Conservation (phyloP, 345 rosid species). For the Corchorus capsularis region DNA sequence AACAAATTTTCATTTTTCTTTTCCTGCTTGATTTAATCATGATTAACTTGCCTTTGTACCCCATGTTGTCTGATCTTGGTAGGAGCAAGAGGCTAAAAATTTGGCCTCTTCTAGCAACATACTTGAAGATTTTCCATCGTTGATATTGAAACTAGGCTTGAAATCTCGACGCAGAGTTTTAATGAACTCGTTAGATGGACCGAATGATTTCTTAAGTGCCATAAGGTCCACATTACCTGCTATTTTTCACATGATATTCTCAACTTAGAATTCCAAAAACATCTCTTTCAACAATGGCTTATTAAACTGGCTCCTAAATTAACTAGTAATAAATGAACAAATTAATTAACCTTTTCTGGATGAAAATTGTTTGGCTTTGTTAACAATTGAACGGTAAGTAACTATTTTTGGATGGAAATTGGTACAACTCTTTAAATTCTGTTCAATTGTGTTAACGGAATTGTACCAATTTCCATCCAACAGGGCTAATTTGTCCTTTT, state of each 20-base stretch:
- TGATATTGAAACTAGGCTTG: neutral
- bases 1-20: neutral
- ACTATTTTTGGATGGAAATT: too few species aligned
- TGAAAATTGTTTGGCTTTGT: too few species aligned
- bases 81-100: constrained; percentile 34
- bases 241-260: neutral
- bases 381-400: too few species aligned
- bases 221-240: constrained; percentile 21
- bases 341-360: too few species aligned
- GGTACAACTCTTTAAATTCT: too few species aligned
- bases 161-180: constrained; percentile 15
- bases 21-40: neutral
- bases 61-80: constrained; percentile 41
- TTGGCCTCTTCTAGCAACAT: constrained; percentile 23
- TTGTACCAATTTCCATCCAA: too few species aligned
- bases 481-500: too few species aligned
- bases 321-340: too few species aligned
- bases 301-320: too few species aligned
- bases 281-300: too few species aligned
- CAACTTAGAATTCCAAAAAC: too few species aligned
- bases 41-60: constrained; percentile 42
- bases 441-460: too few species aligned
- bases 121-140: constrained; percentile 10
- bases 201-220: constrained; percentile 27
- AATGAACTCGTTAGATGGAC: constrained; percentile 38